These are phyloP conservation scores for Phytophthora uliginosa DNA, from an alignment of 352 stramenopile species.

Conservation along the genomic window DNA sequence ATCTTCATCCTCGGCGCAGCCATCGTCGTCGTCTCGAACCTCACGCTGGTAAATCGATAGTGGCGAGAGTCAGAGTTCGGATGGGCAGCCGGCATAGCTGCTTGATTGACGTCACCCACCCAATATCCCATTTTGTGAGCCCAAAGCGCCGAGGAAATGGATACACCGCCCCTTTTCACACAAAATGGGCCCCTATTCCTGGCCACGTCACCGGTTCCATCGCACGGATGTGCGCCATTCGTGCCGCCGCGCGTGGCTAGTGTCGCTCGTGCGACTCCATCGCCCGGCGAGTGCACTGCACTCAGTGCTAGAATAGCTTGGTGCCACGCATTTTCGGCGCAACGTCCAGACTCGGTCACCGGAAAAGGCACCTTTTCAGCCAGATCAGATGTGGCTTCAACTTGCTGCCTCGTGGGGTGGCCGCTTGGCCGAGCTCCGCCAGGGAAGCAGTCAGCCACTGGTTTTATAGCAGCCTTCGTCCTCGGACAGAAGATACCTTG, in stretches of 20 bases:
- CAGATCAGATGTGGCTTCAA: background rate
- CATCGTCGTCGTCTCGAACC: slow-evolving; percentile 27
- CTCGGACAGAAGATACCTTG: background rate
- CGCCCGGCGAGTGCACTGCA: background rate
- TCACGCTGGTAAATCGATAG: slow-evolving; percentile 23
- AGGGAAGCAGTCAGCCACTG: too few species aligned
- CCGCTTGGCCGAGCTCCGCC: background rate
- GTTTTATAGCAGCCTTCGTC: background rate
- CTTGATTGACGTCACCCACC: slow-evolving; percentile 25
- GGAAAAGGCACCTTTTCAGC: slow-evolving; percentile 8
- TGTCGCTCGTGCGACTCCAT: slow-evolving; percentile 2
- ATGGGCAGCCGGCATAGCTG: slow-evolving; percentile 15
- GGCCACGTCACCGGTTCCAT: slow-evolving; percentile 3
- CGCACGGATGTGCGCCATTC: background rate
- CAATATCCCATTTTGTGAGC: slow-evolving; percentile 3
- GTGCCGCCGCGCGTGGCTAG: background rate
- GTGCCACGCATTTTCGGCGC: slow-evolving; percentile 2
- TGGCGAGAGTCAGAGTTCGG: slow-evolving; percentile 31
- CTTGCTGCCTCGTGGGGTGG: background rate
- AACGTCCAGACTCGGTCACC: slow-evolving; percentile 6
- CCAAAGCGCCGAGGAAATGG: background rate
- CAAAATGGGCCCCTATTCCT: background rate
- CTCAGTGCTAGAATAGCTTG: background rate
- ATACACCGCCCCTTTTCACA: background rate
- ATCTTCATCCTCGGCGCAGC: slow-evolving; percentile 5